Base-by-base conservation (phyloP, 2,329 filamentous ascomycete genomes). In the Tolypocladium tropicale region DNA sequence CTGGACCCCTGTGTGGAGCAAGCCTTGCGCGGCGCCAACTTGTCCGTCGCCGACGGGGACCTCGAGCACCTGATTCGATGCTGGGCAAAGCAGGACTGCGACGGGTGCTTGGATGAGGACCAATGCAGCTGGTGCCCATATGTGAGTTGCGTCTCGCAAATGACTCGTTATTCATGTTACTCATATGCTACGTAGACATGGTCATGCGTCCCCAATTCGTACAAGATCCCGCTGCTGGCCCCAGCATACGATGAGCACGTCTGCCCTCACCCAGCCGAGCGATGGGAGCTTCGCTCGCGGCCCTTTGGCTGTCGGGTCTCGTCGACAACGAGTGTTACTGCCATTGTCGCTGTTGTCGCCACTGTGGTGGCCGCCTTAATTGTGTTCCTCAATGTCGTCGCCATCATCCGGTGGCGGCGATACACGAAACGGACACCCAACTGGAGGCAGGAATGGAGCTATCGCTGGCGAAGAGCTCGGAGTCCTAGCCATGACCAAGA, bases 121-220 rank as follows among this genome's bases (percentile, higher is more conserved):
- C 66, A 71, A 53, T 81, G 78, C 60, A 77, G 76, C 57, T 81
- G 78, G 78, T 81, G 78, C 65, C 78, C 78, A 21, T 78, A 75
- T 63, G 78, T 80, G 28, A 49, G 18, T 49, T 53, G 21, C 23
- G 25, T 9, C 32, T 21, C 46, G 41, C 46, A 52, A 4, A 10
- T 28, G 7, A 21, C 5, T 18, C 18, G 25, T 16, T 23, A 7
- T 41, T 14, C 23, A 10, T 12, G 33, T 53, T 51, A 52, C 49
- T 48, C 23, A 34, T 52, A 46, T 53, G 39, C 52, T 48, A 46
- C 39, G 16, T 56, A 81, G 78, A 78, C 78, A 5, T 78, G 74
- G 66, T 74, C 76, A 0, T 83, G 80, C 63, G 75, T 82, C 2
- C 80, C 80, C 25, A 82, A 81, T 58, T 67, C 70, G 18, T 65